Base-by-base conservation (phyloP, 495 filamentous ascomycete genomes). In the Podospora appendiculata region DNA sequence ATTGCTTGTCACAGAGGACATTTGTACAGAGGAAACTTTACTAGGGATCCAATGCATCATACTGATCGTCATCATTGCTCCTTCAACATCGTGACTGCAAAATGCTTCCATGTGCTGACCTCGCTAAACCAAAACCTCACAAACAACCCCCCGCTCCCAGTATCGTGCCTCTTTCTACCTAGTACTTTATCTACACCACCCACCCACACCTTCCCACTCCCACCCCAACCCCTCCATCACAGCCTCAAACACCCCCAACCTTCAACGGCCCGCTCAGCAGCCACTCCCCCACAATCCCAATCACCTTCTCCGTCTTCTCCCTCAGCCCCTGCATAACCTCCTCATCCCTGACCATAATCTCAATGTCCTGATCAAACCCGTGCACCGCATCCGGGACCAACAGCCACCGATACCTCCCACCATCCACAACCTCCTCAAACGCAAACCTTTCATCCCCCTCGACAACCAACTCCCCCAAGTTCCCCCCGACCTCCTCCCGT, bases 351-450 rank as follows among this genome's bases (percentile, higher is more conserved):
- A 56, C 48, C 7, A 62, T 7, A 7, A 9, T n/a, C 13, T 25
- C 19, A 8, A 61, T 51, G 8, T 57, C 45, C 42, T 65, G 62
- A 52, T 73, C 70, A 48, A 65, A 72, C 4, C 66, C 70, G 47
- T 73, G 70, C 1, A 72, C n/a, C 9, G 53, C 54, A 51, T 74
- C 69, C 4, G 71, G 69, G 18, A 73, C 59, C 14, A 75, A 45
- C 48, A 75, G 38, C 71, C 71, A 73, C 19, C 54, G 48, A 8
- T 69, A 64, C 34, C 57, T 58, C 33, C 56, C 56, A 25, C 56
- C 59, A 3, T 60, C 63, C 10, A 35, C 56, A n/a, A 35, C 45
- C 18, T 61, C 54, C 48, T 72, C 65, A 47, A 62, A 67, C 17
- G 58, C 57, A 48, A 67, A 73, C 47, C 65, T 45, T 55, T 73